phyloP scores from a whole-genome alignment of 169 alveolate genomes.

The Ichthyophthirius multifiliis region DNA sequence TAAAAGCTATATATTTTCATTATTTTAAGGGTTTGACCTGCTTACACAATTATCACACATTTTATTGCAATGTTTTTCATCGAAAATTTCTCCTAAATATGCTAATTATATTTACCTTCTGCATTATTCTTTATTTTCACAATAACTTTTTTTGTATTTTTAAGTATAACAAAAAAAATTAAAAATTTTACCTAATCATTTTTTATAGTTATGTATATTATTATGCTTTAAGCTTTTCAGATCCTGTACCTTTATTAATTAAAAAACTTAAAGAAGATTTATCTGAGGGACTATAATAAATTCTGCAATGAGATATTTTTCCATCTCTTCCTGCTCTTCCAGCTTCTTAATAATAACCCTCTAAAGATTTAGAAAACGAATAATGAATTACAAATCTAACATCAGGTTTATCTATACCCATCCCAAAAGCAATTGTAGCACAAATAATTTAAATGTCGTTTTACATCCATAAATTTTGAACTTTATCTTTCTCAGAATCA shows the following conservation, averaged over 20 bases:
- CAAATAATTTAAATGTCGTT: slow-evolving; percentile 89
- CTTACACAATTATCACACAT: slow-evolving; percentile 80
- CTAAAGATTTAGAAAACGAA: slow-evolving; percentile 96
- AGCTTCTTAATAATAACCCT: slow-evolving; percentile 96
- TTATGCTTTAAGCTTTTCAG: slow-evolving; percentile 54
- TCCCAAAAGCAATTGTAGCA: slow-evolving; percentile 96
- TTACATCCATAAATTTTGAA: slow-evolving; percentile 91
- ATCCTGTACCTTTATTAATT: slow-evolving; percentile 52
- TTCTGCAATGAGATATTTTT: slow-evolving; percentile 71
- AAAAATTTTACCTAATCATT: slow-evolving; percentile 32
- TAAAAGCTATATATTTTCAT: neutral
- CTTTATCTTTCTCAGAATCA: slow-evolving; percentile 61
- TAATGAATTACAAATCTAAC: slow-evolving; percentile 97
- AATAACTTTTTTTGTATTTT: slow-evolving; percentile 57
- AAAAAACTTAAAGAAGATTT: slow-evolving; percentile 66
- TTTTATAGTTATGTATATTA: slow-evolving; percentile 49
- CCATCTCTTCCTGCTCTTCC: slow-evolving; percentile 99
- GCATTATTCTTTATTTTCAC: slow-evolving; percentile 73
- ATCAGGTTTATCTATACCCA: slow-evolving; percentile 99
- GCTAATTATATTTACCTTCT: slow-evolving; percentile 71
- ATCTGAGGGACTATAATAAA: slow-evolving; percentile 71
- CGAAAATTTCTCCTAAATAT: slow-evolving; percentile 80
- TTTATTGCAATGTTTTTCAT: slow-evolving; percentile 59
- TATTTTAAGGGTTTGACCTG: slow-evolving; percentile 10
- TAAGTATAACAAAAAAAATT: neutral